A percentile compares a stretch with the other conserved stretches of the same genome.
Conservation (phyloP, 306 rosid species). For the Acacia melanoxylon region DNA sequence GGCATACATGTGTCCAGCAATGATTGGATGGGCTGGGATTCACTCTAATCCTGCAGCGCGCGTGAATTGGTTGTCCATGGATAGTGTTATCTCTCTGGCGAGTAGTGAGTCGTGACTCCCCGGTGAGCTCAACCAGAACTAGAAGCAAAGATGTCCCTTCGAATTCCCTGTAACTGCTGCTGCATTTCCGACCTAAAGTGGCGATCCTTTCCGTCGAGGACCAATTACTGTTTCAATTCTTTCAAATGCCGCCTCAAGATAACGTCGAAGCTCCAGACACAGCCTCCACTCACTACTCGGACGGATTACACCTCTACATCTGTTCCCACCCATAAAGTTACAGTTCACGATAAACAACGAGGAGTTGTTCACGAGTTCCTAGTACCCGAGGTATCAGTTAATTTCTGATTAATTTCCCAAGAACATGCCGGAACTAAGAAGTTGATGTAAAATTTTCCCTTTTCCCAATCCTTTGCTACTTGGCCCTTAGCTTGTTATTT, state of each 20-base stretch:
- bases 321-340: constrained; percentile 75
- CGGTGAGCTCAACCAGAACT: background rate
- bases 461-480: background rate
- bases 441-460: background rate
- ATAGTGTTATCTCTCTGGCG: constrained; percentile 30
- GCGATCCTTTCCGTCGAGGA: constrained; percentile 25
- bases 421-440: background rate
- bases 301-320: constrained; percentile 34
- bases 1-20: constrained; percentile 23
- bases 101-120: background rate
- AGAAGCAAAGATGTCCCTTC: constrained; percentile 56
- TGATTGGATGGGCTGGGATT: constrained; percentile 2
- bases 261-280: constrained; percentile 62
- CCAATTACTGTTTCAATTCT: constrained; percentile 1
- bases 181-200: constrained; percentile 36
- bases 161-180: constrained; percentile 50
- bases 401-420: constrained; percentile 10
- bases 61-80: background rate
- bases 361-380: constrained; percentile 82
- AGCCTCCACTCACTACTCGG: constrained; percentile 34
- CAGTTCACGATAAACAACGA: constrained; percentile 78
- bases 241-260: constrained; percentile 44
- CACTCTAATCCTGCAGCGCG: constrained; percentile 26
- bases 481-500: background rate
- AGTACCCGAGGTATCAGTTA: constrained; percentile 76